phyloP scores from a whole-genome alignment of 2,329 filamentous ascomycete species.

The Colletotrichum lindemuthianum region DNA sequence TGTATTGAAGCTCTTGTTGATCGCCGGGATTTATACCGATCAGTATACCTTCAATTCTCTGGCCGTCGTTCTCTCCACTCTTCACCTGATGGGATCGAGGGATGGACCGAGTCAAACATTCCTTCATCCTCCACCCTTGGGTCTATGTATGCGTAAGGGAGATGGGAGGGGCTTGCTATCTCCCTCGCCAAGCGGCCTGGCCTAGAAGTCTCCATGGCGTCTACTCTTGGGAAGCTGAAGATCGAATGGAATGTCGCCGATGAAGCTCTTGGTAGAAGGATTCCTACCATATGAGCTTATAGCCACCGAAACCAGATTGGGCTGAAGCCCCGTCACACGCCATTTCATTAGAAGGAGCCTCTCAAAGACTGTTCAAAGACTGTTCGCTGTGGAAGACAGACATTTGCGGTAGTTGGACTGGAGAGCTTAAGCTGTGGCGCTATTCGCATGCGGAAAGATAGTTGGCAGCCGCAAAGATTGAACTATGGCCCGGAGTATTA shows the following conservation, averaged over 20 bases:
- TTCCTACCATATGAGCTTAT: background rate
- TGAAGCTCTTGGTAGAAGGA: background rate
- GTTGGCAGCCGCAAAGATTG: background rate
- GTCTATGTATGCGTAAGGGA: conserved; percentile 19
- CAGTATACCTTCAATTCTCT: no score
- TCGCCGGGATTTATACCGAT: conserved; percentile 13
- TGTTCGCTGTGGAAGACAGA: no score
- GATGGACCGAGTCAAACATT: conserved; percentile 18
- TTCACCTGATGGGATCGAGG: conserved; percentile 6
- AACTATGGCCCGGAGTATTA: background rate
- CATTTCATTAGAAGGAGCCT: background rate
- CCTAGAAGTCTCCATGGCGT: background rate
- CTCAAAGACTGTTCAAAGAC: no score
- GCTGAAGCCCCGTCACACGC: conserved; percentile 14
- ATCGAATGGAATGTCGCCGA: background rate
- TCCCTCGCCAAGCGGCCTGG: background rate
- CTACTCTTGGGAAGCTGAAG: background rate
- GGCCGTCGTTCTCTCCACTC: background rate
- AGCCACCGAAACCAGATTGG: conserved; percentile 5
- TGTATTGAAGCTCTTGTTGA: background rate
- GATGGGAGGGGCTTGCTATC: background rate
- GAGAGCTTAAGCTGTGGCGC: background rate
- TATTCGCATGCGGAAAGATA: conserved; percentile 3
- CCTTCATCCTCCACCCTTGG: background rate
- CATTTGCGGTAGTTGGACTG: background rate